Evolutionary conservation across 768 basidiomycete genomes (phyloP), one percentile per base, ranked within the genome.

Genomic region (Mycena capillaripes): DNA sequence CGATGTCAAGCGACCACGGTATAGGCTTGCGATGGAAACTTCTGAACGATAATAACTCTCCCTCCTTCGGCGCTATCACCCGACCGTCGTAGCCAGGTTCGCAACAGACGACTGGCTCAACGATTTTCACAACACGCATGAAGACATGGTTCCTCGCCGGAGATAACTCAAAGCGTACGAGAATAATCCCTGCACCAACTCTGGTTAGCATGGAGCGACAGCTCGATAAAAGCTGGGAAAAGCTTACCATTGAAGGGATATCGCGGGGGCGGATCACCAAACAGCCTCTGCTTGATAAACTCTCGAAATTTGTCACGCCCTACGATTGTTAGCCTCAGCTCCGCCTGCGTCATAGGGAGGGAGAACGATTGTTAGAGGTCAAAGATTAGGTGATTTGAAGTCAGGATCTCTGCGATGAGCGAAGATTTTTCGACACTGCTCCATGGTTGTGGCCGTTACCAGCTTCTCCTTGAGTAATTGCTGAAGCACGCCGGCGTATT

Each of bases 151-250:
- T n/a, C 3, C 12, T 8, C 7, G 52, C 46, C 21, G 56, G 46
- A 11, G 70, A 66, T 5, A 71, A 27, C 52, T 68, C 61, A 34
- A 68, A 72, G 25, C 66, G 66, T 29, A 36, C 71, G 27, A 63
- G 71, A 57, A 67, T 53, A n/a, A 21, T 23, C 25, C 64, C 69
- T 63, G 40, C 29, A 16, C 25, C 19, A 52, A 16, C 55, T 46
- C 40, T 0, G 11, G n/a, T 70, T 30, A 64, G 29, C 4, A 52
- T n/a, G 48, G n/a, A n/a, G n/a, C n/a, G n/a, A 17, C 14, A 19
- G 42, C 19, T 16, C 25, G 16, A 53, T 14, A 12, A 29, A 2
- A 25, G 29, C 30, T 69, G 19, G n/a, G 17, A 14, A 32, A 36
- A 60, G 29, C 19, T 25, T 58, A 63, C 69, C 60, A 61, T 34